phyloP scores from a whole-genome alignment of 495 filamentous ascomycete species.

The Penicillium roqueforti region DNA sequence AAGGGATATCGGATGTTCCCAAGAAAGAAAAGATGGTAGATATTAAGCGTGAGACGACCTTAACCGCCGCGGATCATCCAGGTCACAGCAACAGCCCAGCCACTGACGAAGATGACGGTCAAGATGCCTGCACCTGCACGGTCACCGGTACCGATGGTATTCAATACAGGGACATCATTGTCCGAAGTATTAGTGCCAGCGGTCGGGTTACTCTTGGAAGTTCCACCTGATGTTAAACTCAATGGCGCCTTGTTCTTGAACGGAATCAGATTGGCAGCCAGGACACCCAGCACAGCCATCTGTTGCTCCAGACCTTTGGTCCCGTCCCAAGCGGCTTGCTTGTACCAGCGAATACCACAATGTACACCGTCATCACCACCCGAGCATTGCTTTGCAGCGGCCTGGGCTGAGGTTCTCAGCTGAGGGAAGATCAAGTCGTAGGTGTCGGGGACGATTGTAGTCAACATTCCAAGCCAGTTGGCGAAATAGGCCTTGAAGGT shows the following conservation, averaged over 20 bases:
- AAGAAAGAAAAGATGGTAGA: not conserved
- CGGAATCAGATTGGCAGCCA: conserved; percentile 50
- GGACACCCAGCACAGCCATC: conserved; percentile 55
- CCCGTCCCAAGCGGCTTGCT: conserved; percentile 40
- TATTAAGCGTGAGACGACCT: conserved; percentile 3
- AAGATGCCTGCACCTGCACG: conserved; percentile 61
- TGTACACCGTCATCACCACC: conserved; percentile 44
- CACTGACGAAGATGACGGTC: conserved; percentile 53
- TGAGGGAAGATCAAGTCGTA: conserved; percentile 52
- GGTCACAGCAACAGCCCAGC: conserved; percentile 46
- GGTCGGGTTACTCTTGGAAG: conserved; percentile 55
- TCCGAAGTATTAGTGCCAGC: conserved; percentile 45
- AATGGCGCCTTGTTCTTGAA: conserved; percentile 46
- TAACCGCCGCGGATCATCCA: conserved; percentile 42
- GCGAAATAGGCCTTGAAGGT: conserved; percentile 73
- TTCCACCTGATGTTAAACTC: conserved; percentile 59
- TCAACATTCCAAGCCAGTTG: conserved; percentile 63
- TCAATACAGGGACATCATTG: conserved; percentile 20
- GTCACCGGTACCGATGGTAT: conserved; percentile 52
- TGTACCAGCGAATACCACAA: conserved; percentile 53
- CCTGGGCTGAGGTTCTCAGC: conserved; percentile 51
- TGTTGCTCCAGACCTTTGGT: conserved; percentile 52
- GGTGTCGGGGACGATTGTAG: conserved; percentile 64
- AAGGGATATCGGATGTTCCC: conserved; percentile 10
- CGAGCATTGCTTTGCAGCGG: conserved; percentile 59